Conservation (phyloP, 345 rosid species). For the Salix dunnii region DNA sequence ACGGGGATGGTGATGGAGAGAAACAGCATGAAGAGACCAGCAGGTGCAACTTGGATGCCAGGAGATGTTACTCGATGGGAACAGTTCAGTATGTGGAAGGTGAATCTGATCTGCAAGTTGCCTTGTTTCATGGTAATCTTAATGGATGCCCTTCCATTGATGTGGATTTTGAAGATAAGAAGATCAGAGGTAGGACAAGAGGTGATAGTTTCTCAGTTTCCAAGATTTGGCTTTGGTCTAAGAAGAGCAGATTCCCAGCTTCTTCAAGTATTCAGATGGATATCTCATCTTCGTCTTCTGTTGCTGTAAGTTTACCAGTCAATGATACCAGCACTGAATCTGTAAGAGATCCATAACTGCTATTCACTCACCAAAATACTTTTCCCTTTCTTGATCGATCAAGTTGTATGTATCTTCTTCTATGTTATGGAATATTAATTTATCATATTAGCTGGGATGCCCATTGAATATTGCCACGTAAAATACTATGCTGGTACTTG, state of each 20-base stretch:
- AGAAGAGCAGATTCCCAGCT: conserved; percentile 34
- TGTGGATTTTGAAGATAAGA: conserved; percentile 42
- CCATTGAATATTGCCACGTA: neutral
- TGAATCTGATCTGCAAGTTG: conserved; percentile 43
- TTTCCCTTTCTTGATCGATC: neutral
- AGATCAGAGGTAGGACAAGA: conserved; percentile 33
- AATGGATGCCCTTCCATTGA: conserved; percentile 5
- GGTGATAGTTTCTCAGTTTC: conserved; percentile 58
- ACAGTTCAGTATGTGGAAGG: conserved; percentile 54
- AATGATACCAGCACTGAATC: neutral
- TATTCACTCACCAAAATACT: neutral
- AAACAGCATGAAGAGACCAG: conserved; percentile 37
- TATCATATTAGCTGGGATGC: neutral
- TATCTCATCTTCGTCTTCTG: neutral
- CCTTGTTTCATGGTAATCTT: conserved; percentile 24
- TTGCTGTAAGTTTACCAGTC: neutral
- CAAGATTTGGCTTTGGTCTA: conserved; percentile 68
- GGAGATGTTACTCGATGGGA: conserved; percentile 81
- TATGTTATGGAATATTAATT: neutral
- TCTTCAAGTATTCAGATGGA: conserved; percentile 17
- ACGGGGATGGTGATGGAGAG: conserved; percentile 28
- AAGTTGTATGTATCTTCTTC: neutral
- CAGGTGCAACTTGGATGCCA: conserved; percentile 37
- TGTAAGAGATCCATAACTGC: neutral
- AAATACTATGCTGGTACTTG: neutral